A percentile compares a stretch with the other conserved stretches of the same genome.
These are phyloP conservation scores for Wickerhamia fluorescens DNA, from an alignment of 805 yeast species.

Conservation along the genomic window DNA sequence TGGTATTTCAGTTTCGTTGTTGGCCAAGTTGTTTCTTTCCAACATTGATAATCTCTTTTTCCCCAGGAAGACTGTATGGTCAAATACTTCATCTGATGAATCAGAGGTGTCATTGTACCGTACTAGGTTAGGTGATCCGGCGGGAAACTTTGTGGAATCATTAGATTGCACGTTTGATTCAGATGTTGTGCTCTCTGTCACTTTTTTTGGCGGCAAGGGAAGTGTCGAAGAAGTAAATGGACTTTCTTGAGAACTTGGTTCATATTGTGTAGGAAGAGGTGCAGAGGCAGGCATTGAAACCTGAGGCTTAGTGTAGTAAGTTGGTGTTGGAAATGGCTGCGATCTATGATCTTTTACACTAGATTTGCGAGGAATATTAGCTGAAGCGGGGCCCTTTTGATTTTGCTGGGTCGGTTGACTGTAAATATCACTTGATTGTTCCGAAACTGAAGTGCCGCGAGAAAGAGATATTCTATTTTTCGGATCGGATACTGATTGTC, in stretches of 20 bases:
- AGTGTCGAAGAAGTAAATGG: conserved; percentile 3
- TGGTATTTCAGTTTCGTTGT: too few relatives aligned
- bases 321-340: conserved; percentile 1
- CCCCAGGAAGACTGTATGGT: conserved; percentile 9
- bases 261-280: conserved; percentile 1
- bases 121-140: conserved; percentile 30
- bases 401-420: neutral
- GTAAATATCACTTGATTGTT: neutral
- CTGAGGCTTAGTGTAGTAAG: neutral
- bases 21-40: conserved; percentile 26
- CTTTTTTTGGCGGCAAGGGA: conserved; percentile 9
- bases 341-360: neutral
- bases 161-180: neutral
- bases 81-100: conserved; percentile 24
- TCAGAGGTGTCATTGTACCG: conserved; percentile 12
- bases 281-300: neutral
- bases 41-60: conserved; percentile 23
- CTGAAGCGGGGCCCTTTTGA: neutral
- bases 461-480: too few relatives aligned
- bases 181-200: neutral
- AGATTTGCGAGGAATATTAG: neutral
- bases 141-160: conserved; percentile 1
- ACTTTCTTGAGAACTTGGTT: too few relatives aligned
- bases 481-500: neutral
- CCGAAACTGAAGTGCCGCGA: neutral